Conservation (phyloP, 495 filamentous ascomycete genomes). For the Aspergillus biplanus region DNA sequence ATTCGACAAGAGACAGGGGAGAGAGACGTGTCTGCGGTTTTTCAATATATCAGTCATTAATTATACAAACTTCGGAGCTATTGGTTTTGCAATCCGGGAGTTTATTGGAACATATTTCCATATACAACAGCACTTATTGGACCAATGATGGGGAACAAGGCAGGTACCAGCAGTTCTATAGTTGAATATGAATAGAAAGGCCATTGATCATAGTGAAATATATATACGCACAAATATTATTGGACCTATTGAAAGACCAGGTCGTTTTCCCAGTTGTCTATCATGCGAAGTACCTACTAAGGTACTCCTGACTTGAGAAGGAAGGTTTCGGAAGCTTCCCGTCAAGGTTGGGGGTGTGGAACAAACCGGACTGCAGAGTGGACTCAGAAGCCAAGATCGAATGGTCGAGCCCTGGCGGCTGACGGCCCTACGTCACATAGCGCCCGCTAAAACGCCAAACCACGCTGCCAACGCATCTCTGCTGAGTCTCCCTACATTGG, state of each 20-base stretch:
- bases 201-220: slow-evolving; percentile 13
- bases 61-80: neutral
- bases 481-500: slow-evolving; percentile 29
- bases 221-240: neutral
- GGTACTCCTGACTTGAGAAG: neutral
- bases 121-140: slow-evolving; percentile 10
- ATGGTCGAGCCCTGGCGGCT: slow-evolving; percentile 24
- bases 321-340: neutral
- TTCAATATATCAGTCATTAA: slow-evolving; percentile 98
- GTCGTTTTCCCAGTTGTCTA: slow-evolving; percentile 7
- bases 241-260: slow-evolving; percentile 8
- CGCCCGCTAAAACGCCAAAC: slow-evolving; percentile 34
- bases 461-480: slow-evolving; percentile 45
- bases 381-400: neutral
- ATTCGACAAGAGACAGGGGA: slow-evolving; percentile 83
- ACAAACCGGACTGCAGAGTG: neutral
- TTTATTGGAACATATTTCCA: slow-evolving; percentile 7
- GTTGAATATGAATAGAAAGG: neutral
- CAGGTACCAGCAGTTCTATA: neutral
- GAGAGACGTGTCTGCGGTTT: slow-evolving; percentile 86
- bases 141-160: neutral
- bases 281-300: neutral
- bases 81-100: neutral
- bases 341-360: neutral
- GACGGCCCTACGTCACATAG: slow-evolving; percentile 41